A percentile compares a stretch with the other conserved stretches of the same genome.
Evolutionary conservation across 768 basidiomycete species (phyloP).

Genomic region (Dioszegia hungarica): DNA sequence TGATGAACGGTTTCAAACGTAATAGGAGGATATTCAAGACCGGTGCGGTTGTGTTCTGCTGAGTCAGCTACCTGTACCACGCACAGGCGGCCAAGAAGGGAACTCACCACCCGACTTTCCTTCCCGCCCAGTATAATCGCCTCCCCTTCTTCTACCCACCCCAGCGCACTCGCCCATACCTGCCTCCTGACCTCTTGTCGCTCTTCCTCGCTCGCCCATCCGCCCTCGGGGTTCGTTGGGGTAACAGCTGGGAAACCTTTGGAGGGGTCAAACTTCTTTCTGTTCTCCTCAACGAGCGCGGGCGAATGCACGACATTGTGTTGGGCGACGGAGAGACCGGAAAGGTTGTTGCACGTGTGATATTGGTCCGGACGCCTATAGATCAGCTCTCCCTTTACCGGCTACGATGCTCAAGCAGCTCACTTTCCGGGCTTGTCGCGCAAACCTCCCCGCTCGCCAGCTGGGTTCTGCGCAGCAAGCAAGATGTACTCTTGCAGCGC

Average conservation of each 20-base stretch:
- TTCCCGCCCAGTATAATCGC: slow-evolving; percentile 59
- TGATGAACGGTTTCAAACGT: slow-evolving; percentile 63
- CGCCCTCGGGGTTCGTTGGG: slow-evolving; percentile 24
- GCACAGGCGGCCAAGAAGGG: background rate
- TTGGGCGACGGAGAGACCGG: slow-evolving; percentile 84
- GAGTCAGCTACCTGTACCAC: background rate
- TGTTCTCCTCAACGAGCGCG: slow-evolving; percentile 27
- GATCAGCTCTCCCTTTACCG: background rate
- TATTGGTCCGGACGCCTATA: slow-evolving; percentile 82
- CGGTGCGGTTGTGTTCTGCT: slow-evolving; percentile 75
- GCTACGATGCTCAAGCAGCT: slow-evolving; percentile 25
- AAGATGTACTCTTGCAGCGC: slow-evolving; percentile 85
- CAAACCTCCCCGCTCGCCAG: slow-evolving; percentile 63
- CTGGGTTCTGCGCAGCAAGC: slow-evolving; percentile 72
- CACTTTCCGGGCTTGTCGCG: slow-evolving; percentile 95
- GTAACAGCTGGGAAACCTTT: slow-evolving; percentile 31
- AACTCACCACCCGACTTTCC: slow-evolving; percentile 55
- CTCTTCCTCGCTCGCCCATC: slow-evolving; percentile 39
- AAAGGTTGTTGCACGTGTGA: slow-evolving; percentile 87
- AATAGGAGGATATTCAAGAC: slow-evolving; percentile 70
- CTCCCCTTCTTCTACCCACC: slow-evolving; percentile 61
- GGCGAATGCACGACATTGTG: slow-evolving; percentile 62
- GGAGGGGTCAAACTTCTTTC: slow-evolving; percentile 24
- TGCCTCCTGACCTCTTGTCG: slow-evolving; percentile 51
- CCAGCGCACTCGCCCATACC: slow-evolving; percentile 58